Evolutionary conservation across 2,329 filamentous ascomycete species (phyloP).

Genomic region (Thyridium curvatum): DNA sequence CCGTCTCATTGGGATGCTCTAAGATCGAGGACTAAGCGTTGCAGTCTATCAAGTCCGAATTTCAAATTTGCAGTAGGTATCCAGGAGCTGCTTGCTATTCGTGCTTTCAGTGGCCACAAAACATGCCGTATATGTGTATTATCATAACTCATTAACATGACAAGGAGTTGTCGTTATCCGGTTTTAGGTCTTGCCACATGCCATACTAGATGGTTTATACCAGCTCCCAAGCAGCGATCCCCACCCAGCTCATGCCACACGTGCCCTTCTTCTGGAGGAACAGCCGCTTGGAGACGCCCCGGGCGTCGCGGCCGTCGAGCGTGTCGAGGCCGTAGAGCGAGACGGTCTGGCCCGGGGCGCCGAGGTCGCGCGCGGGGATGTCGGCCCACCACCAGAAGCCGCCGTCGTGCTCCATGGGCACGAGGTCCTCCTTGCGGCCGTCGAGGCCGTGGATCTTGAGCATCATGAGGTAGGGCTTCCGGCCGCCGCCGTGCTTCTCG

Average conservation of each 20-base stretch:
- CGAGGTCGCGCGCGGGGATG: conserved; percentile 58
- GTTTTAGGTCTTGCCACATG: too few relatives aligned
- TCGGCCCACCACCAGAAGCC: conserved; percentile 80
- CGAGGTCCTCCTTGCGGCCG: conserved; percentile 59
- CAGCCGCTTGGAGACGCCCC: conserved; percentile 42
- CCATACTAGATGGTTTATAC: conserved; percentile 19
- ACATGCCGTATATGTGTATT: too few relatives aligned
- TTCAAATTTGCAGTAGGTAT: too few relatives aligned
- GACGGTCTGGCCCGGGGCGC: conserved; percentile 62
- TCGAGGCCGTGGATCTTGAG: conserved; percentile 61
- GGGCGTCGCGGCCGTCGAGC: conserved; percentile 37
- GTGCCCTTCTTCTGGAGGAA: conserved; percentile 35
- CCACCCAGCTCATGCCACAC: conserved; percentile 37
- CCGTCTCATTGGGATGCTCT: too few relatives aligned
- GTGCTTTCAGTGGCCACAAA: too few relatives aligned
- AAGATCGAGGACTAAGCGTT: too few relatives aligned
- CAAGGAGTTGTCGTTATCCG: too few relatives aligned
- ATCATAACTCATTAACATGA: too few relatives aligned
- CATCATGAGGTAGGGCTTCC: conserved; percentile 65
- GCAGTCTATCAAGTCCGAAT: too few relatives aligned
- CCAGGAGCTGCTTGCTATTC: too few relatives aligned
- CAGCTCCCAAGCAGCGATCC: conserved; percentile 43
- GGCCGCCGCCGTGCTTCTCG: conserved; percentile 59
- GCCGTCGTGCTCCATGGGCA: conserved; percentile 66
- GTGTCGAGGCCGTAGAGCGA: conserved; percentile 53